Evolutionary conservation across 2,329 filamentous ascomycete species (phyloP).

Genomic region (Biscogniauxia mediterranea): DNA sequence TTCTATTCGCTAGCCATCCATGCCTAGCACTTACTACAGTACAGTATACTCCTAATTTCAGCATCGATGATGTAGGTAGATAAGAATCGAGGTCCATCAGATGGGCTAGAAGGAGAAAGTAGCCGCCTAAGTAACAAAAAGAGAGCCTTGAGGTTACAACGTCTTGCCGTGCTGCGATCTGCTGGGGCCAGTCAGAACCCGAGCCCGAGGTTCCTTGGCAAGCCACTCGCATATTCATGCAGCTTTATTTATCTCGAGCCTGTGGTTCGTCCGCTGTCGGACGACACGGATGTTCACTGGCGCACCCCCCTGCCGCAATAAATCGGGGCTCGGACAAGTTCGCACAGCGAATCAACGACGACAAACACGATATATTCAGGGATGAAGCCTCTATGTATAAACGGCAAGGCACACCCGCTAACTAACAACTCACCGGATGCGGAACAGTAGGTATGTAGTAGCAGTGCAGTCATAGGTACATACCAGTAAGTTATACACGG

Average conservation of each 20-base stretch:
- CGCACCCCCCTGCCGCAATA: background rate
- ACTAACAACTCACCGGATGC: background rate
- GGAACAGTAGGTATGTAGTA: background rate
- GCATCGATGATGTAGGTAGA: background rate
- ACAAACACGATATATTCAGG: constrained; percentile 3
- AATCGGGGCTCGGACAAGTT: background rate
- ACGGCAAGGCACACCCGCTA: constrained; percentile 30
- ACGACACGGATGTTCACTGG: background rate
- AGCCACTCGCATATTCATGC: background rate
- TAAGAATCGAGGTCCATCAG: background rate
- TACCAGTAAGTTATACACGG: constrained; percentile 1
- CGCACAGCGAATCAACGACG: constrained; percentile 18
- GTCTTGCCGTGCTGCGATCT: background rate
- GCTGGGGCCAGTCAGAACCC: background rate
- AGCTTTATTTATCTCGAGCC: background rate
- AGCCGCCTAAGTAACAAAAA: background rate
- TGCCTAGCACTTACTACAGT: too few relatives aligned
- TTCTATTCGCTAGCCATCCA: too few relatives aligned
- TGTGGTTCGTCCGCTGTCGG: background rate
- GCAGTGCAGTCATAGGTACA: background rate
- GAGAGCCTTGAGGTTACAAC: background rate
- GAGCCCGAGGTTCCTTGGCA: background rate
- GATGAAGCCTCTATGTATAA: constrained; percentile 20
- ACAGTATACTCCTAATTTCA: too few relatives aligned
- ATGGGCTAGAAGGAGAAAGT: background rate